These are phyloP conservation scores for Kandelia obovata DNA, from an alignment of 345 rosid genomes.

Conservation along the genomic window DNA sequence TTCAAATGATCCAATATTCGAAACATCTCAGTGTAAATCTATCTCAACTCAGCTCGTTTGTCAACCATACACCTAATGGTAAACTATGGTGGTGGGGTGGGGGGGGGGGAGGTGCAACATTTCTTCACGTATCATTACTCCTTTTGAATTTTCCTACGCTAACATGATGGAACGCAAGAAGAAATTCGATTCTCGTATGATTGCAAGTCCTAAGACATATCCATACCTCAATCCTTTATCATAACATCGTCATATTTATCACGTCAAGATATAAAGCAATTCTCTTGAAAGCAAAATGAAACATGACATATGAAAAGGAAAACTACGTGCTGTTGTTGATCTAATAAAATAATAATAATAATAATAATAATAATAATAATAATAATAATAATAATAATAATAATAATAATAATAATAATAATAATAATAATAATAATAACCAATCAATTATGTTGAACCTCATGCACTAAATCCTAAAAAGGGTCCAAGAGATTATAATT, in stretches of 20 bases:
- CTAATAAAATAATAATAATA: neutral
- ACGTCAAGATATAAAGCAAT: neutral
- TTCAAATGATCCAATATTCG: too few relatives aligned
- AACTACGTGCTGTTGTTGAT: neutral
- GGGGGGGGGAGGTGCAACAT: too few relatives aligned
- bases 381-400: too few relatives aligned
- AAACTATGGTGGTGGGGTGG: neutral
- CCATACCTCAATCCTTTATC: constrained; percentile 5
- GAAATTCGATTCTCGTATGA: neutral
- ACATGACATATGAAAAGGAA: neutral
- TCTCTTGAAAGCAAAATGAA: constrained; percentile 2
- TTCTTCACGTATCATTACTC: neutral
- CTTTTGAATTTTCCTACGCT: neutral
- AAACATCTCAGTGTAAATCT: too few relatives aligned
- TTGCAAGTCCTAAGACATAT: neutral
- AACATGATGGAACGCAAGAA: neutral
- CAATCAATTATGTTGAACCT: too few relatives aligned
- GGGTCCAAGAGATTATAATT: too few relatives aligned
- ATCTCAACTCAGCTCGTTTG: too few relatives aligned
- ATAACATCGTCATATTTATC: constrained; percentile 22
- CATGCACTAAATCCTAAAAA: too few relatives aligned
- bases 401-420: too few relatives aligned
- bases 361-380: too few relatives aligned
- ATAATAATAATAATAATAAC: too few relatives aligned
- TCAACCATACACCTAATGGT: neutral